Evolutionary conservation across 306 rosid species (phyloP).

Genomic region (Hippophae gyantsensis): DNA sequence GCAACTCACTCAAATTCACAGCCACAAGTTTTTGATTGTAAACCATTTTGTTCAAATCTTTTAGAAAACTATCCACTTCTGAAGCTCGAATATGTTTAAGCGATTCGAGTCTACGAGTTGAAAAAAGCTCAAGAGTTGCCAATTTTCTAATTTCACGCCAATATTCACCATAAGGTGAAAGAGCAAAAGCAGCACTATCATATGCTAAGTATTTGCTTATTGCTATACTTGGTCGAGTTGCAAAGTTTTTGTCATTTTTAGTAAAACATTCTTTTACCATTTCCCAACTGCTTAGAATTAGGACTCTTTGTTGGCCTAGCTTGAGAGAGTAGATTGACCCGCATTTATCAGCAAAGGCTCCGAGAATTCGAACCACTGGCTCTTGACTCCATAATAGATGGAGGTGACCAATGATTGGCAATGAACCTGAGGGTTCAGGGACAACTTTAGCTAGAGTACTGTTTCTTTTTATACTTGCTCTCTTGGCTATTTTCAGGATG

Average conservation of each 20-base stretch:
- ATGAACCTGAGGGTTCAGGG: slow-evolving; percentile 20
- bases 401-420: slow-evolving; percentile 30
- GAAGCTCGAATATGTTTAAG: slow-evolving; percentile 30
- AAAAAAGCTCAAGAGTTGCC: slow-evolving; percentile 23
- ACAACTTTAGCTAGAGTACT: neutral
- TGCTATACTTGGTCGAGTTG: slow-evolving; percentile 20
- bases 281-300: slow-evolving; percentile 21
- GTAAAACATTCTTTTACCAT: slow-evolving; percentile 18
- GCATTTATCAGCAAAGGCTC: slow-evolving; percentile 18
- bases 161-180: slow-evolving; percentile 50
- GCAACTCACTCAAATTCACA: slow-evolving; percentile 25
- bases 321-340: slow-evolving; percentile 24
- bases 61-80: slow-evolving; percentile 29
- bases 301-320: slow-evolving; percentile 12
- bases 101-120: slow-evolving; percentile 22
- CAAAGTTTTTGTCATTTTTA: slow-evolving; percentile 19
- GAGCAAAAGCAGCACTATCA: slow-evolving; percentile 26
- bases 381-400: slow-evolving; percentile 6
- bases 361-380: slow-evolving; percentile 17
- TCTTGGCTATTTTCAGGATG: neutral
- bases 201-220: slow-evolving; percentile 16
- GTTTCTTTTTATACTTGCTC: neutral
- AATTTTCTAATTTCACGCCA: slow-evolving; percentile 57
- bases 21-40: no score
- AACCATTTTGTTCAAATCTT: slow-evolving; percentile 15